phyloP scores from a whole-genome alignment of 495 filamentous ascomycete genomes.

The Aspergillus haitiensis region DNA sequence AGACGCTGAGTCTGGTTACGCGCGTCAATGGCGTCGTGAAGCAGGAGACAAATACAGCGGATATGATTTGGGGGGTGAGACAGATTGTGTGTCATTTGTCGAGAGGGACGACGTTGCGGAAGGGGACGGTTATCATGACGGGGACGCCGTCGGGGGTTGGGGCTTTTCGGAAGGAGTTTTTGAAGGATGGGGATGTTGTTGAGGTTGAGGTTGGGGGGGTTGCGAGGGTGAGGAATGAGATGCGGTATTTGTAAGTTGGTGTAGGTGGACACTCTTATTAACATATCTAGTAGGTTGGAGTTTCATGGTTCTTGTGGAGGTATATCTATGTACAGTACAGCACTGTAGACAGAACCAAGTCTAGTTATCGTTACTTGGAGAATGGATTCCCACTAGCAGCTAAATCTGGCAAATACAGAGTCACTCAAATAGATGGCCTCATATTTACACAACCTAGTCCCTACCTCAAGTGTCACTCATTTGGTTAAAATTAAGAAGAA shows the following conservation, averaged over 20 bases:
- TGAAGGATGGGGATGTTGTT: slow-evolving; percentile 54
- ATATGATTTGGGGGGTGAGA: slow-evolving; percentile 71
- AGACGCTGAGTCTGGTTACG: slow-evolving; percentile 56
- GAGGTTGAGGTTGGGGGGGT: slow-evolving; percentile 47
- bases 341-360: too few relatives aligned
- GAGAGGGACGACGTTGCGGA: slow-evolving; percentile 66
- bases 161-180: slow-evolving; percentile 41
- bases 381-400: too few relatives aligned
- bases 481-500: too few relatives aligned
- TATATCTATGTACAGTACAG: too few relatives aligned
- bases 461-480: too few relatives aligned
- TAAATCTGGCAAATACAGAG: too few relatives aligned
- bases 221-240: slow-evolving; percentile 38
- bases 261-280: neutral
- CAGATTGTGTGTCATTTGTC: slow-evolving; percentile 63
- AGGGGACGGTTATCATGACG: slow-evolving; percentile 72
- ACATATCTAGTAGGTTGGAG: neutral
- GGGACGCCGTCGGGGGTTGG: slow-evolving; percentile 56
- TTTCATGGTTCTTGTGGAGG: too few relatives aligned
- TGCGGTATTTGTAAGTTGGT: neutral
- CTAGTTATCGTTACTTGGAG: too few relatives aligned
- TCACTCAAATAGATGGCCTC: too few relatives aligned
- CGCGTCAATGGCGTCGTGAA: slow-evolving; percentile 63
- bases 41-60: slow-evolving; percentile 63
- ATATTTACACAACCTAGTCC: too few relatives aligned